These are phyloP conservation scores for Delphinella strobiligena DNA, from an alignment of 2,329 filamentous ascomycete genomes.

Conservation along the genomic window DNA sequence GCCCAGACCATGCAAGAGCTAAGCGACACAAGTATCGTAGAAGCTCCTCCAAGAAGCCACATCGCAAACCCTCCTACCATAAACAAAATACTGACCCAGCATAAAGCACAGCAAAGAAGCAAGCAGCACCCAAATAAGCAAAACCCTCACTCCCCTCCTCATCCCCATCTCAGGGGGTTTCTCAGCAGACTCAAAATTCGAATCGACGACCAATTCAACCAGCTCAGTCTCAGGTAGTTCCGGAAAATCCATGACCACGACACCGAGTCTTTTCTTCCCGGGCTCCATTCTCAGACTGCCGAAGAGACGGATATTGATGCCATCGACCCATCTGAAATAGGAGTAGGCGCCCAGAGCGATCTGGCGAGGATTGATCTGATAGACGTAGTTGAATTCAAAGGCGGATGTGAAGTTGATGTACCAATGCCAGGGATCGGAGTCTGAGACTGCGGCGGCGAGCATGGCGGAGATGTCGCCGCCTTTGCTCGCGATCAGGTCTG, in stretches of 20 bases:
- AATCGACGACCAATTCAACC: conserved; percentile 27
- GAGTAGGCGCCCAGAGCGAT: conserved; percentile 34
- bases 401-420: conserved; percentile 34
- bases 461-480: conserved; percentile 25
- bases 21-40: too few species aligned
- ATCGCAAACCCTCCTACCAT: too few species aligned
- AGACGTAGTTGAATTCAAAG: conserved; percentile 29
- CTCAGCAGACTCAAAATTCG: conserved; percentile 22
- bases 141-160: too few species aligned
- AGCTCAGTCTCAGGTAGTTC: conserved; percentile 28
- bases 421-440: conserved; percentile 20
- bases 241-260: conserved; percentile 25
- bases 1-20: too few species aligned
- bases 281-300: conserved; percentile 14
- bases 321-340: conserved; percentile 29
- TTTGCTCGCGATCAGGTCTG: conserved; percentile 29
- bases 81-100: too few species aligned
- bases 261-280: conserved; percentile 18
- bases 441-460: conserved; percentile 22
- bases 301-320: conserved; percentile 30
- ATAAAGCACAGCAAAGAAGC: too few species aligned
- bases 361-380: conserved; percentile 22
- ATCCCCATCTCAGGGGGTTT: background rate
- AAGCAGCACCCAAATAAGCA: too few species aligned
- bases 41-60: too few species aligned